These are phyloP conservation scores for Limnomonas spitsbergensis DNA, from an alignment of 139 green algal genomes.

Conservation along the genomic window DNA sequence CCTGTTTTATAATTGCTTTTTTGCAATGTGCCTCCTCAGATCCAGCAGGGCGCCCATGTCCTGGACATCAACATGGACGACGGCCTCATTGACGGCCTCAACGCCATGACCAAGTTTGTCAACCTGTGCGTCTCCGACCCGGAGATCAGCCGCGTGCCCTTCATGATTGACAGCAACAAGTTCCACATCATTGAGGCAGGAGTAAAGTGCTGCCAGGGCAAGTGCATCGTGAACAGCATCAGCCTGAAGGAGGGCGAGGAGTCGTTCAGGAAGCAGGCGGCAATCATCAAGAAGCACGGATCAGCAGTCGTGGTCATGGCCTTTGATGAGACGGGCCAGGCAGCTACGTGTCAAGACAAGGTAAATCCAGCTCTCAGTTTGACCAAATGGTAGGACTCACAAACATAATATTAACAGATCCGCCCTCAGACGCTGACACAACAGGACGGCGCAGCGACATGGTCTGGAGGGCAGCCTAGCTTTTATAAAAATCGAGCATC, in stretches of 20 bases:
- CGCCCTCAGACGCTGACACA: no score
- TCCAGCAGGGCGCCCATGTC: constrained; percentile 78
- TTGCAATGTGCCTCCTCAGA: constrained; percentile 9
- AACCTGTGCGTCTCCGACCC: constrained; percentile 95
- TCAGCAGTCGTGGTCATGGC: constrained; percentile 97
- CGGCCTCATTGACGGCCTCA: constrained; percentile 91
- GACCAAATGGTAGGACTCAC: no score
- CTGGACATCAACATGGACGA: constrained; percentile 99
- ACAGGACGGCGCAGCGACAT: no score
- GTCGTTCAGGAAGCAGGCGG: constrained; percentile 81
- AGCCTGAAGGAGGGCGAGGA: constrained; percentile 96
- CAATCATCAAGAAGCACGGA: constrained; percentile 81
- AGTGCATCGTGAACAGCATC: constrained; percentile 98
- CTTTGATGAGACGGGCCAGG: constrained; percentile 93
- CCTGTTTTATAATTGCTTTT: no score
- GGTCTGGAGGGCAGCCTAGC: no score
- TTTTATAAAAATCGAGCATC: no score
- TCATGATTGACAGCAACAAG: constrained; percentile 99
- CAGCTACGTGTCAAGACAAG: constrained; percentile 72
- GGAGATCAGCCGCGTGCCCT: constrained; percentile 89
- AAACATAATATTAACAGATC: no score
- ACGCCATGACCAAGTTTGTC: constrained; percentile 94
- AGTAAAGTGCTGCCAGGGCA: constrained; percentile 83
- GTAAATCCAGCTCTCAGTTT: no score
- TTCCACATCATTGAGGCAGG: constrained; percentile 96